phyloP scores from a whole-genome alignment of 352 stramenopile species.

The Globisporangium nagaii region DNA sequence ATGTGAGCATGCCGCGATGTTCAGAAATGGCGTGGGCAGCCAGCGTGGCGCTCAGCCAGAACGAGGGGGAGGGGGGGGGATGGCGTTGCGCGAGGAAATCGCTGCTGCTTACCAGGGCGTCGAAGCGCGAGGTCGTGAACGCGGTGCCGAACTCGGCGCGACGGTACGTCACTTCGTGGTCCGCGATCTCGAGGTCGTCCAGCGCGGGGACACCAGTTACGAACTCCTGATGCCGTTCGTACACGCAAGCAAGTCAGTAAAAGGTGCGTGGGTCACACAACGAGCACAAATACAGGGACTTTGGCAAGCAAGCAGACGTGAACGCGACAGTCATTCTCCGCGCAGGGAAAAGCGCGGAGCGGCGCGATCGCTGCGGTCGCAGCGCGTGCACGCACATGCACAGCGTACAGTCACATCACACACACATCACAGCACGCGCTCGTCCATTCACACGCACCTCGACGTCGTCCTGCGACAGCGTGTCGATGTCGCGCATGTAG shows the following conservation, averaged over 20 bases:
- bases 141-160: constrained; percentile 42
- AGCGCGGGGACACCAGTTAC: constrained; percentile 15
- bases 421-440: not conserved
- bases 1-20: no score
- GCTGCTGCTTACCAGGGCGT: constrained; percentile 44
- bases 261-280: constrained; percentile 4
- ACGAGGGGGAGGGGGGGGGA: no score
- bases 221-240: constrained; percentile 16
- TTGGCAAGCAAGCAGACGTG: not conserved
- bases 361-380: not conserved
- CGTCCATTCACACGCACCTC: constrained; percentile 30
- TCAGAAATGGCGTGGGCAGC: no score
- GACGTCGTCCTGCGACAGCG: constrained; percentile 29
- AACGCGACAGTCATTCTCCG: no score
- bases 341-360: not conserved
- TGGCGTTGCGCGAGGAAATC: no score
- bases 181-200: constrained; percentile 24
- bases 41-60: no score
- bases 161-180: constrained; percentile 62
- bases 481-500: constrained; percentile 52
- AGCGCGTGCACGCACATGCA: not conserved
- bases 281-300: not conserved
- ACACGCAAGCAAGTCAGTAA: constrained; percentile 11
- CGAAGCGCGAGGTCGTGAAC: constrained; percentile 55
- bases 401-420: not conserved